These are phyloP conservation scores for Cinchona pubescens DNA, from an alignment of 257 asterid species.

Conservation along the genomic window DNA sequence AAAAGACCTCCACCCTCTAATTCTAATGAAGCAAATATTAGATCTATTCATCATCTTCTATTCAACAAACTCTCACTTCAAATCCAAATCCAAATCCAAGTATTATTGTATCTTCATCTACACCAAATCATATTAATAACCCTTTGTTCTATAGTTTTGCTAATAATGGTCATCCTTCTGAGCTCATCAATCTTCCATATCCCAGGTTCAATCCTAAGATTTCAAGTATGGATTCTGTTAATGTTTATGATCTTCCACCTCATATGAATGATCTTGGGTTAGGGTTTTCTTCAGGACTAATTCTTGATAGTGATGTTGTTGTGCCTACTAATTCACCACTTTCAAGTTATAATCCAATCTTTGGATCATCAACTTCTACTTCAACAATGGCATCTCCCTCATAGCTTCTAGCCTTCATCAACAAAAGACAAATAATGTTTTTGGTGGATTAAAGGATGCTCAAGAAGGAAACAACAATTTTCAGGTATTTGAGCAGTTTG, in stretches of 20 bases:
- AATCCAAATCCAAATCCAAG: conserved; percentile 31
- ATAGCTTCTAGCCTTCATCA: conserved; percentile 38
- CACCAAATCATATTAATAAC: conserved; percentile 16
- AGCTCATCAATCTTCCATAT: conserved; percentile 27
- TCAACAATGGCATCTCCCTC: conserved; percentile 46
- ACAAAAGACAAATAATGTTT: conserved; percentile 24
- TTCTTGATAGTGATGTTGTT: conserved; percentile 12
- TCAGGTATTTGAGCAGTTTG: conserved; percentile 22
- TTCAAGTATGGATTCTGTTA: conserved; percentile 3
- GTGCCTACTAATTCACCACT: conserved; percentile 24
- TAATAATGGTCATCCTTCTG: conserved; percentile 16
- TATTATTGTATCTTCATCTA: conserved; percentile 27
- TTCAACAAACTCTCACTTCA: conserved; percentile 17
- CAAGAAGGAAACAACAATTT: conserved; percentile 14
- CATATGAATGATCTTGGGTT: conserved; percentile 30
- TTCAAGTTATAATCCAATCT: conserved; percentile 27
- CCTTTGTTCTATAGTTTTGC: conserved; percentile 41
- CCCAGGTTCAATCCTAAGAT: conserved; percentile 29
- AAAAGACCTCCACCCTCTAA: conserved; percentile 21
- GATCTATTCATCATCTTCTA: conserved; percentile 18
- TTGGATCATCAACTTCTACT: conserved; percentile 27
- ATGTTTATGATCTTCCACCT: conserved; percentile 23
- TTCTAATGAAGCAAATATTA: conserved; percentile 12
- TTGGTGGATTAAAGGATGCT: conserved; percentile 23
- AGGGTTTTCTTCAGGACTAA: conserved; percentile 39